Base-by-base conservation (phyloP, 441 rosid genomes). In the Cnidoscolus chayamansa region DNA sequence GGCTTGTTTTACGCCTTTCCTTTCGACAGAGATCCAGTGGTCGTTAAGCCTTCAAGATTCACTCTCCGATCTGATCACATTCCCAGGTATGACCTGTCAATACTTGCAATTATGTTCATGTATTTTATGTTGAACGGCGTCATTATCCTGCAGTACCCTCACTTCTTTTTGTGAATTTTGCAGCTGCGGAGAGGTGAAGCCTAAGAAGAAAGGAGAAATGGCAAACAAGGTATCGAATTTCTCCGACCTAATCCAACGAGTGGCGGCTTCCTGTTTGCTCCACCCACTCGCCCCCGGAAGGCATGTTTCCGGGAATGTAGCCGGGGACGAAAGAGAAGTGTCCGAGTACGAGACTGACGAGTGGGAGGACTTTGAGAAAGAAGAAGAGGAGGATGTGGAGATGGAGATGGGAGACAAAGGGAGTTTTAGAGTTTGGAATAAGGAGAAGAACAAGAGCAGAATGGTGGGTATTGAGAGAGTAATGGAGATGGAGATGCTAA, bases 181-280 rank as follows among this genome's bases (percentile, higher is more conserved):
- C 57, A 72, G 81, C 20, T 73, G 49, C 76, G 76, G 84, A 53
- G 84, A 70, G 43, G 73, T 82, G 20, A 84, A 81, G 74, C 73
- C 63, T 57, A 87, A 77, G 88, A 84, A 84, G 86, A 81, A 77
- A 74, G 81, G 83, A 65, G 89, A 82, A 75, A 91, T 88, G 97
- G 76, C 90, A 40, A 81, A 76, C 79, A 94, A 85, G 76, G 90
- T 85, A 8, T 90, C 94, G 0, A 92, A 84, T 79, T 89, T 94
- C 81, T 87, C 98, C 65, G 92, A 92, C 87, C 90, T 92, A 82
- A 85, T 94, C 67, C 98, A 94, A 25, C 83, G 97, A 53, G 93
- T 94, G 15, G 86, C 98, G 0, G 97, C 96, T 20, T 89, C 94
- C 53, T 91, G 98, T 80, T 83, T 94, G 81, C 85, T 94, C 76